A percentile compares a stretch with the other conserved stretches of the same genome.
Conservation (phyloP, 208 protist species). For the Trypanosomatidae sp. region DNA sequence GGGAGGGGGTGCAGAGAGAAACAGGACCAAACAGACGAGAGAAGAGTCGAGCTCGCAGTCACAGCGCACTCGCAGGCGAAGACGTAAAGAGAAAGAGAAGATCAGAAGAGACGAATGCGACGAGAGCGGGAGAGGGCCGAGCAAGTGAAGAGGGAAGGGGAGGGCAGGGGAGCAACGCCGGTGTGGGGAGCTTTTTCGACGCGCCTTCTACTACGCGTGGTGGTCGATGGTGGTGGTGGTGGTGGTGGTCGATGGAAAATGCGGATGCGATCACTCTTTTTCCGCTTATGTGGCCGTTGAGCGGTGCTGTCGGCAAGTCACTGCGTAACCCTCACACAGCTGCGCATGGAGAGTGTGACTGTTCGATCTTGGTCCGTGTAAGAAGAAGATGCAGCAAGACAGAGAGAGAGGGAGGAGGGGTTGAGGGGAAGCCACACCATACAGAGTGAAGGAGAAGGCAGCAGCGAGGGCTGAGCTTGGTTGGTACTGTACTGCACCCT, state of each 20-base stretch:
- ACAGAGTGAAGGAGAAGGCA: neutral
- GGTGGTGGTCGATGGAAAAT: neutral
- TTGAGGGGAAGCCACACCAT: neutral
- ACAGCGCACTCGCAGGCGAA: neutral
- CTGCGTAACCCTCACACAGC: neutral
- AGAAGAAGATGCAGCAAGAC: neutral
- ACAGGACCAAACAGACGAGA: neutral
- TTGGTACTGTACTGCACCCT: neutral
- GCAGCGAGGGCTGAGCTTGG: neutral
- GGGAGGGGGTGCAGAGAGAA: neutral
- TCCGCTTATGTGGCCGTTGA: neutral
- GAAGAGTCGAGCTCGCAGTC: neutral
- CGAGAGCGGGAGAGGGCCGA: neutral
- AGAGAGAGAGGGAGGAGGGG: neutral
- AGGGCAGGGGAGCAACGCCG: too few species aligned
- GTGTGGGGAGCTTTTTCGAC: too few species aligned
- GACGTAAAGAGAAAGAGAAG: neutral
- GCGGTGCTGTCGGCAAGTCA: neutral
- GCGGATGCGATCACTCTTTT: neutral
- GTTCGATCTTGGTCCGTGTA: neutral
- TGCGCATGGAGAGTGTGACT: neutral
- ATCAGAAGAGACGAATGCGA: neutral
- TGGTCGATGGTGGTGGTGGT: too few species aligned
- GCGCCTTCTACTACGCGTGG: too few species aligned
- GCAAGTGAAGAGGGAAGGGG: too few species aligned